Evolutionary conservation across 345 rosid genomes (phyloP), one percentile per base, ranked within the genome.

Genomic region (Arabidopsis thaliana): DNA sequence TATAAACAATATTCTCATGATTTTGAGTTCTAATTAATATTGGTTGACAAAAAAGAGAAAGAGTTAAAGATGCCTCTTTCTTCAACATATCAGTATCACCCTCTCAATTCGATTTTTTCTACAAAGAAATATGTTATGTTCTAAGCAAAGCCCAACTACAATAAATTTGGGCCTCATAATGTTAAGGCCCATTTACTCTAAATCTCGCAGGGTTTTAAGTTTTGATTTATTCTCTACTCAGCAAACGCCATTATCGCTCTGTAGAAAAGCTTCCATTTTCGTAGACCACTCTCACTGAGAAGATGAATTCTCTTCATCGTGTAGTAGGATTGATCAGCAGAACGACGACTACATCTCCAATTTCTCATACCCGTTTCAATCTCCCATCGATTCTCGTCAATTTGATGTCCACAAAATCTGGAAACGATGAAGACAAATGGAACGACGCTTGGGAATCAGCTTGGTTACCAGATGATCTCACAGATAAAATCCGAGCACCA

Each of bases 371-470:
- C 6, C 71, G 28, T 60, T 67, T 37, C 5, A 66, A 67, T 63
- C 12, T 79, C 52, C 25, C 64, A 0, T n/a, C 70, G 12, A 16
- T 50, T 38, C 25, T 81, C n/a, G 41, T 61, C 42, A 74, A 57
- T 25, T 61, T 71, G 23, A 36, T 85, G 22, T 84, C 88, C 3
- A 71, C 84, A 20, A 76, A 82, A 69, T 42, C 84, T 4, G 22
- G 67, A 71, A 83, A 78, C 11, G 85, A 81, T 28, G 91, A 85
- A 37, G 90, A 89, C 4, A 90, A 90, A 51, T 94, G 97, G 98
- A 94, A 94, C 76, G 93, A 91, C 58, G 92, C 97, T 6, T 90
- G 96, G 96, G 98, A 94, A 72, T 71, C 93, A 3, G 93, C 98
- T 34, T 94, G 96, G 97, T 78, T 94, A 12, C 97, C 97, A 0